A percentile compares a stretch with the other conserved stretches of the same genome.
Conservation (phyloP, 768 basidiomycete genomes). For the Austroboletus festivus region DNA sequence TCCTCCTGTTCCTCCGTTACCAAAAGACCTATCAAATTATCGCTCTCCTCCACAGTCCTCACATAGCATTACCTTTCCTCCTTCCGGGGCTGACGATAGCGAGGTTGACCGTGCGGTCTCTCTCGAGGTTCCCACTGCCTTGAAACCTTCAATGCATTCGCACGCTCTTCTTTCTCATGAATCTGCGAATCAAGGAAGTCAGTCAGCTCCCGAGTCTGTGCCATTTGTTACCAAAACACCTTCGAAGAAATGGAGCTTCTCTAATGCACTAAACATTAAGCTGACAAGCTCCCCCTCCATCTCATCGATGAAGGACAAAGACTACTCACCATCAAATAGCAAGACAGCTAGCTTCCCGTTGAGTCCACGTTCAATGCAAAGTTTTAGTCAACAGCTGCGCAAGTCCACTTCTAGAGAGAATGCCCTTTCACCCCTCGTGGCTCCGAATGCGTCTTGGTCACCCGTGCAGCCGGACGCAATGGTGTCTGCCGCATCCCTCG, state of each 20-base stretch:
- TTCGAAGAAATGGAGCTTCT: conserved; percentile 96
- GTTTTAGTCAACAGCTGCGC: conserved; percentile 61
- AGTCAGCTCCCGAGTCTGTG: conserved; percentile 39
- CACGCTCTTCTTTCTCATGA: conserved; percentile 39
- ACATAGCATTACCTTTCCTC: conserved; percentile 50
- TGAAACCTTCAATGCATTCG: conserved; percentile 24
- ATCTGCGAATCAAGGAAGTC: conserved; percentile 36
- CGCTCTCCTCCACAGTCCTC: conserved; percentile 66
- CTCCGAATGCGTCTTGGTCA: conserved; percentile 56
- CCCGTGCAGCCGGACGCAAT: conserved; percentile 72
- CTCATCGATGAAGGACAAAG: conserved; percentile 48
- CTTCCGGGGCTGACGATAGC: conserved; percentile 42
- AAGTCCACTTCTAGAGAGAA: conserved; percentile 71
- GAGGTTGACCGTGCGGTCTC: conserved; percentile 48
- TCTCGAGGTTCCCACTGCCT: conserved; percentile 46
- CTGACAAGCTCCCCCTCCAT: conserved; percentile 64
- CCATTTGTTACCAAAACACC: conserved; percentile 66
- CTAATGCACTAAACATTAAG: conserved; percentile 77
- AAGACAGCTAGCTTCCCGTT: conserved; percentile 56
- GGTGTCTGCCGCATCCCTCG: conserved; percentile 72
- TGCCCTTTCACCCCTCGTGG: conserved; percentile 41
- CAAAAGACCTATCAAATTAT: conserved; percentile 82
- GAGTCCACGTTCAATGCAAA: conserved; percentile 63
- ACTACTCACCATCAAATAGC: conserved; percentile 30
- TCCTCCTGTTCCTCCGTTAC: conserved; percentile 92